These are phyloP conservation scores for Daedalea quercina DNA, from an alignment of 768 basidiomycete genomes.

Conservation along the genomic window DNA sequence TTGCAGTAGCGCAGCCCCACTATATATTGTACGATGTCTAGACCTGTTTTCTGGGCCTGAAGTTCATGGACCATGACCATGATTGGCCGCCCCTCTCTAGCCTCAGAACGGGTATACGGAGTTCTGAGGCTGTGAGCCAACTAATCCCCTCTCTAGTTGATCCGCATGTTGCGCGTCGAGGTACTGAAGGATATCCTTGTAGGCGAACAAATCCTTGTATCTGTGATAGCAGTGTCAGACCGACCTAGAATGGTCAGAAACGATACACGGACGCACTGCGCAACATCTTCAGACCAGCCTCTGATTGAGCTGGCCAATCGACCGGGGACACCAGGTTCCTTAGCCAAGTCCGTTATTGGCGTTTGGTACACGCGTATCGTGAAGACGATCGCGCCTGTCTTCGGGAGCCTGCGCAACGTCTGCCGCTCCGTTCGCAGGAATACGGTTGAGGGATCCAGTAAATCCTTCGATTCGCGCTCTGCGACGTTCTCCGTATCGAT, in stretches of 20 bases:
- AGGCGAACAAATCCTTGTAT: conserved; percentile 28
- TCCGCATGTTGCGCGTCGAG: conserved; percentile 29
- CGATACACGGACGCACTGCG: conserved; percentile 36
- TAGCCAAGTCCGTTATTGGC: conserved; percentile 43
- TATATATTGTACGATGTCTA: too few species aligned
- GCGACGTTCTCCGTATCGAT: neutral
- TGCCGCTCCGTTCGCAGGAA: conserved; percentile 61
- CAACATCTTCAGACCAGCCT: conserved; percentile 64
- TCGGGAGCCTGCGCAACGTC: conserved; percentile 56
- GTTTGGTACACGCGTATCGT: conserved; percentile 63
- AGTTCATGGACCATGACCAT: too few species aligned
- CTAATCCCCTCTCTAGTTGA: conserved; percentile 22
- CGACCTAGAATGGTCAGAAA: conserved; percentile 20
- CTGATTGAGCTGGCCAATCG: conserved; percentile 57
- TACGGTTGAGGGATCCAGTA: conserved; percentile 26
- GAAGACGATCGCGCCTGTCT: conserved; percentile 60
- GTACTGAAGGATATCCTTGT: conserved; percentile 28
- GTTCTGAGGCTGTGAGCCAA: conserved; percentile 4
- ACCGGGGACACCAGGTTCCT: conserved; percentile 53
- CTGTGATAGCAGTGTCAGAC: conserved; percentile 15
- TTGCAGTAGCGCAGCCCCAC: too few species aligned
- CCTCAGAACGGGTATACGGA: conserved; percentile 3
- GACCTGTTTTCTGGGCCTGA: too few species aligned
- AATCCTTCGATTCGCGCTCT: neutral
- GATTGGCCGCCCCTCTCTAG: too few species aligned